Evolutionary conservation across 805 yeast species (phyloP).

Genomic region (Diddensiella santjacobensis): DNA sequence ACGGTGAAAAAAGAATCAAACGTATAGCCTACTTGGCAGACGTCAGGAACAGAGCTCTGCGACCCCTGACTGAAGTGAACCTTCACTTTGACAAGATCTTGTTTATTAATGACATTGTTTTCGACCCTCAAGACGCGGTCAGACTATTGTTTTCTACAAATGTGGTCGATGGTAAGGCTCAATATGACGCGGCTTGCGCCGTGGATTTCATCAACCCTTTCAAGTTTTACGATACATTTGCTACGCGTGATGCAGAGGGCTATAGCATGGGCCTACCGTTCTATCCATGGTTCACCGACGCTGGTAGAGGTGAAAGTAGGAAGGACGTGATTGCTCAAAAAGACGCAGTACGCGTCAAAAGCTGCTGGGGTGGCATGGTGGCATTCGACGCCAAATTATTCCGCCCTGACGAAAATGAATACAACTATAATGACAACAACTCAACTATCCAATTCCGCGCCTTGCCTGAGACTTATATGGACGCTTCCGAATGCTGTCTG

Average conservation of each 20-base stretch:
- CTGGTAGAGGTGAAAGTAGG: constrained; percentile 15
- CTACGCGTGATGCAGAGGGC: constrained; percentile 19
- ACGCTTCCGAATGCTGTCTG: constrained; percentile 20
- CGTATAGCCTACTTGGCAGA: constrained; percentile 15
- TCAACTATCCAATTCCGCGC: constrained; percentile 12
- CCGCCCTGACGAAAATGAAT: background rate
- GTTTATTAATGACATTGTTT: constrained; percentile 16
- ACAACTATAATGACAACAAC: background rate
- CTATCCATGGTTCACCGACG: constrained; percentile 17
- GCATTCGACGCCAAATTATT: constrained; percentile 18
- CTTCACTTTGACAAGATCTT: constrained; percentile 13
- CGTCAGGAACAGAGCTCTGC: constrained; percentile 15
- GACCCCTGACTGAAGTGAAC: constrained; percentile 3
- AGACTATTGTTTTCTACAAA: constrained; percentile 17
- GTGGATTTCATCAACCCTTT: constrained; percentile 20
- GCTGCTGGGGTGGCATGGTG: constrained; percentile 22
- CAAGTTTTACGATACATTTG: constrained; percentile 20
- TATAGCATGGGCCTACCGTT: constrained; percentile 18
- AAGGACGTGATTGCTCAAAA: constrained; percentile 12
- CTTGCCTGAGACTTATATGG: constrained; percentile 10
- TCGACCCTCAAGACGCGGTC: constrained; percentile 16
- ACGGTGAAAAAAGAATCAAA: constrained; percentile 5
- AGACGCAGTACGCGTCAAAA: constrained; percentile 16
- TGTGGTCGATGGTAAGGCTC: constrained; percentile 12
- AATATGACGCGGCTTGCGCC: constrained; percentile 19